Base-by-base conservation (phyloP, 2,329 filamentous ascomycete species). In the Dryadomyces quercivorus region DNA sequence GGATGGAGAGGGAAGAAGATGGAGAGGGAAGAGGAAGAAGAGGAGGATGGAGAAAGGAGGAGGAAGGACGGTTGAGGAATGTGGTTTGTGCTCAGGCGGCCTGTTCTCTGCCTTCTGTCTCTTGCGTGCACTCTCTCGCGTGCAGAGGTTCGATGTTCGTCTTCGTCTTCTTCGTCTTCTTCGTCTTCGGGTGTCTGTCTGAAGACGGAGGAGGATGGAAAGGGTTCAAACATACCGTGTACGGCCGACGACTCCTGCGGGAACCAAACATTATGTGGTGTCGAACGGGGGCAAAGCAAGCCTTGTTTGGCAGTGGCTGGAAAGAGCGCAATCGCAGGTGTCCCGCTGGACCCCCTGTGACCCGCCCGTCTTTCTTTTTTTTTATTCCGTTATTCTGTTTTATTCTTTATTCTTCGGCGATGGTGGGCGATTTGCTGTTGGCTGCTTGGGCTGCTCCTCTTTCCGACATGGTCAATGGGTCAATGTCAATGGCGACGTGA, bases 231-330 rank as follows among this genome's bases (percentile, higher is more conserved):
- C 75, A 69, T 73, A 78, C 76, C 71, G 70, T 70, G 63, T 69
- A 68, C 55, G 70, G 70, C 66, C 69, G 50, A 42, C 73, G 70
- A 64, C 72, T 73, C 66, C 70, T 75, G 67, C 72, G 72, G 60
- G 75, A 75, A 61, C 70, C 72, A 66, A 80, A 79, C 76, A 61
- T 59, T 3, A 36, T 50, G 47, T 44, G 18, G 42, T 18, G 42
- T 12, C 42, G 12, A 18, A 44, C 16, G 42, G 16, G 42, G 16
- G 12, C 38, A 13, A 42, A n/a, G 18, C 42, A 44, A 44, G 42
- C 4, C 36, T 40, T 40, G 36, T 40, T 40, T 40, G 10, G 36
- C 36, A 40, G 36, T 40, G 36, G 36, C 36, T 40, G 36, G 36
- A 13, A 40, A 13, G 36, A 40, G 36, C 36, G 18, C 50, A 36